Evolutionary conservation across 495 filamentous ascomycete species (phyloP).

Genomic region (Hypoxylon crocopeplum): DNA sequence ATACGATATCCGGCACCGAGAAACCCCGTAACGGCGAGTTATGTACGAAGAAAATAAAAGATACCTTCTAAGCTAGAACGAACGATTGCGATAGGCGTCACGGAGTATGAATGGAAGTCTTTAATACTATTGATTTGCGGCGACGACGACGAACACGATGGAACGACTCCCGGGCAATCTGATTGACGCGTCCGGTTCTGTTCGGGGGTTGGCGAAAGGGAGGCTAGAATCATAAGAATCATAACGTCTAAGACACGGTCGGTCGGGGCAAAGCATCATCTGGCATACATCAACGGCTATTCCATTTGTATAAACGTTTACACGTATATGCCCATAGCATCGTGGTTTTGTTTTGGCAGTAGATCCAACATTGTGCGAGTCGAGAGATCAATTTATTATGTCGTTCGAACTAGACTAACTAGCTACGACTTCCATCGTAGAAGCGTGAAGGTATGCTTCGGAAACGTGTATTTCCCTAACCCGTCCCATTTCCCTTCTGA

Average conservation of each 20-base stretch:
- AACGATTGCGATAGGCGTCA: constrained; percentile 1
- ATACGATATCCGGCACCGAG: not conserved
- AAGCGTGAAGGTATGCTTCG: constrained; percentile 70
- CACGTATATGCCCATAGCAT: not conserved
- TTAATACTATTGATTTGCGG: constrained; percentile 2
- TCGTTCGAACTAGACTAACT: constrained; percentile 1
- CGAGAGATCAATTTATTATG: constrained; percentile 27
- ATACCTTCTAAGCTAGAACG: not conserved
- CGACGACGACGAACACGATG: constrained; percentile 13
- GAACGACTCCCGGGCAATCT: constrained; percentile 7
- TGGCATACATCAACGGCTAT: constrained; percentile 10
- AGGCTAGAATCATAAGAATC: not conserved
- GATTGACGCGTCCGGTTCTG: constrained; percentile 8
- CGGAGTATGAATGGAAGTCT: not conserved
- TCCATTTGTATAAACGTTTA: constrained; percentile 27
- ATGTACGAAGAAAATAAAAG: not conserved
- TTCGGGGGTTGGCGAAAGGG: not conserved
- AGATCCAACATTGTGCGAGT: not conserved
- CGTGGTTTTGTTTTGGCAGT: not conserved
- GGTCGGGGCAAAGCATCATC: constrained; percentile 12
- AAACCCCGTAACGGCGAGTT: not conserved
- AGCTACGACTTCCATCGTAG: constrained; percentile 66
- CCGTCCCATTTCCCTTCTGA: constrained; percentile 68
- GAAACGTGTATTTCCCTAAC: constrained; percentile 63
- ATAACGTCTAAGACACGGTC: not conserved